Evolutionary conservation across 169 alveolate genomes (phyloP).

Genomic region (Plasmodium falciparum): DNA sequence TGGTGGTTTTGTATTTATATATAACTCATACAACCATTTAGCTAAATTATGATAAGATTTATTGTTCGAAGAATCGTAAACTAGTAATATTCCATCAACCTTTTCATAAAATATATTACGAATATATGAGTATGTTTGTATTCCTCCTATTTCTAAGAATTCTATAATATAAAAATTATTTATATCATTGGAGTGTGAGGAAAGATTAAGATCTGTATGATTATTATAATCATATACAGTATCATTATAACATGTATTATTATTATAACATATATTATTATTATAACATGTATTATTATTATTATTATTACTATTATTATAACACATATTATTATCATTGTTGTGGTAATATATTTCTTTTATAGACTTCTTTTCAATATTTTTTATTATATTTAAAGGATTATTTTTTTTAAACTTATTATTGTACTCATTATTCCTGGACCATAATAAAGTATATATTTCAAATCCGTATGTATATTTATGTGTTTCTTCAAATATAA

Average conservation of each 20-base stretch:
- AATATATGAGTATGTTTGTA: constrained; percentile 51
- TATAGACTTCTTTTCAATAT: not conserved
- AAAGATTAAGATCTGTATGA: not conserved
- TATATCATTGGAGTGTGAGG: not conserved
- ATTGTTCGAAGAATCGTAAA: constrained; percentile 67
- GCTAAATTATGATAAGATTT: constrained; percentile 66
- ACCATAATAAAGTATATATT: constrained; percentile 52
- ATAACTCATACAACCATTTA: constrained; percentile 66
- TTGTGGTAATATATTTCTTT: too few species aligned
- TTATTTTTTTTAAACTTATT: constrained; percentile 51
- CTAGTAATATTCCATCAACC: constrained; percentile 61
- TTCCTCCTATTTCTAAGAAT: constrained; percentile 73
- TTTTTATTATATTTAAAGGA: constrained; percentile 44
- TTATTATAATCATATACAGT: too few species aligned
- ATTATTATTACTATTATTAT: not conserved
- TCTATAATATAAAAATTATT: constrained; percentile 28
- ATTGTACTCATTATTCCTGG: constrained; percentile 42
- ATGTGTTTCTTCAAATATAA: constrained; percentile 54
- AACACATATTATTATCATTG: too few species aligned
- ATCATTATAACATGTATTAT: not conserved
- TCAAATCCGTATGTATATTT: constrained; percentile 71
- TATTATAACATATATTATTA: too few species aligned
- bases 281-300: not conserved
- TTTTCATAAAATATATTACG: constrained; percentile 72
- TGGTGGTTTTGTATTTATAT: constrained; percentile 46